Conservation (phyloP, 2,329 filamentous ascomycete species). For the Xylaria sp. region DNA sequence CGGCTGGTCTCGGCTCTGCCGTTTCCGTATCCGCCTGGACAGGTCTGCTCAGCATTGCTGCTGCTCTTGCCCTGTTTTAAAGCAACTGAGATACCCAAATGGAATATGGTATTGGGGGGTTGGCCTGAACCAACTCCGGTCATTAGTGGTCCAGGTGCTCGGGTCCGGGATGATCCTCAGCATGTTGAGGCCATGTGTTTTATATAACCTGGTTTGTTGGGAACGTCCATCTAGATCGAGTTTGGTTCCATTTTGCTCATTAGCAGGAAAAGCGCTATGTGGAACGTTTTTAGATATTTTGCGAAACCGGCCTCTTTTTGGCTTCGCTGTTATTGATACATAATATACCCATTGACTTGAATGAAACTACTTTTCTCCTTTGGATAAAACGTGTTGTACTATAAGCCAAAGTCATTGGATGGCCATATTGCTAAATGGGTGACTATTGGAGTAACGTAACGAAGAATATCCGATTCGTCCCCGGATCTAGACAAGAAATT, state of each 20-base stretch:
- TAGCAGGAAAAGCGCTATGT: constrained; percentile 29
- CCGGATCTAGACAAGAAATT: not conserved
- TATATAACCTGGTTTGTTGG: constrained; percentile 1
- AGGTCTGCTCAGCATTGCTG: constrained; percentile 50
- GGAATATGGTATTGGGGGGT: not conserved
- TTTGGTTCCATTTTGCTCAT: constrained; percentile 12
- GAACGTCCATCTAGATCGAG: constrained; percentile 1
- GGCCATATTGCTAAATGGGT: no score
- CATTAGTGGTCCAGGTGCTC: not conserved
- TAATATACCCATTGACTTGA: constrained; percentile 38
- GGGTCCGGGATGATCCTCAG: constrained; percentile 16
- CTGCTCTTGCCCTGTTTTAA: constrained; percentile 49
- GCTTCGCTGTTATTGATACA: constrained; percentile 23
- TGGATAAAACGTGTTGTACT: no score
- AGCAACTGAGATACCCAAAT: not conserved
- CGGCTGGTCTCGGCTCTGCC: constrained; percentile 28
- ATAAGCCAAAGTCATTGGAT: no score
- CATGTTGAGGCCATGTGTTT: not conserved
- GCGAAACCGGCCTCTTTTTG: constrained; percentile 29
- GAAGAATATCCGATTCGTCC: not conserved
- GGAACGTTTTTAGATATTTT: constrained; percentile 15
- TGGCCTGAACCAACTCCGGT: not conserved
- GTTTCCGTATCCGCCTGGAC: constrained; percentile 49
- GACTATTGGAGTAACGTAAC: no score
- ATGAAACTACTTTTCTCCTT: not conserved